Conservation (phyloP, 1,284 basidiomycete genomes). For the Mycosarcoma maydis region DNA sequence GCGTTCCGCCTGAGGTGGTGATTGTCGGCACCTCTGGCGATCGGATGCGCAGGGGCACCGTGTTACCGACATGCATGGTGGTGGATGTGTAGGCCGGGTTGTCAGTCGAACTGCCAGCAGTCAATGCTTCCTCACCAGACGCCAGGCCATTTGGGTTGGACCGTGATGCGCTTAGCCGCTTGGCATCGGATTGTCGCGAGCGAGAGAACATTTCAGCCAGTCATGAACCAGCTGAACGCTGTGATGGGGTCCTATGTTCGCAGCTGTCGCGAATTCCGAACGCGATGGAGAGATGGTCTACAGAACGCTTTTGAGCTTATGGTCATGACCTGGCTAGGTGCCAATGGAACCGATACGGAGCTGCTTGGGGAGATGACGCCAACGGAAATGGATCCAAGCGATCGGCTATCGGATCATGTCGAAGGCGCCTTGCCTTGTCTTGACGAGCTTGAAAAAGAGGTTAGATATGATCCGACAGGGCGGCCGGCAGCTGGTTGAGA, state of each 20-base stretch:
- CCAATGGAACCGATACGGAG: too few relatives aligned
- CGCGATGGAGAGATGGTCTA: not conserved
- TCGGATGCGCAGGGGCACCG: slow-evolving; percentile 9
- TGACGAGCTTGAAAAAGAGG: too few relatives aligned
- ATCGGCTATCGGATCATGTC: slow-evolving; percentile 13
- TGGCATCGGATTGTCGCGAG: slow-evolving; percentile 19
- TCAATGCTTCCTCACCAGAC: not conserved
- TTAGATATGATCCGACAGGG: too few relatives aligned
- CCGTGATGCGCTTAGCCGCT: slow-evolving; percentile 17
- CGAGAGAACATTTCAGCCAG: slow-evolving; percentile 20
- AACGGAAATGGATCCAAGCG: too few relatives aligned
- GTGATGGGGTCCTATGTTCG: not conserved
- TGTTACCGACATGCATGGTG: slow-evolving; percentile 1
- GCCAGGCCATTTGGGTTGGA: slow-evolving; percentile 1
- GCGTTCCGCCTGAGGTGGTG: slow-evolving; percentile 24
- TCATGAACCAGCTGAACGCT: too few relatives aligned
- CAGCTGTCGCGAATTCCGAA: slow-evolving; percentile 1
- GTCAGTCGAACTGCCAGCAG: not conserved
- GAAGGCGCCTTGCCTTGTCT: not conserved
- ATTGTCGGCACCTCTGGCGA: slow-evolving; percentile 26
- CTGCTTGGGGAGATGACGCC: too few relatives aligned
- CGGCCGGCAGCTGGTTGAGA: too few relatives aligned
- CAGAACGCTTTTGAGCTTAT: too few relatives aligned
- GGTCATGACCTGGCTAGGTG: too few relatives aligned
- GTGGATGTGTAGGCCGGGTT: not conserved